Base-by-base conservation (phyloP, 352 stramenopile species). In the Phytophthora podocarpi region DNA sequence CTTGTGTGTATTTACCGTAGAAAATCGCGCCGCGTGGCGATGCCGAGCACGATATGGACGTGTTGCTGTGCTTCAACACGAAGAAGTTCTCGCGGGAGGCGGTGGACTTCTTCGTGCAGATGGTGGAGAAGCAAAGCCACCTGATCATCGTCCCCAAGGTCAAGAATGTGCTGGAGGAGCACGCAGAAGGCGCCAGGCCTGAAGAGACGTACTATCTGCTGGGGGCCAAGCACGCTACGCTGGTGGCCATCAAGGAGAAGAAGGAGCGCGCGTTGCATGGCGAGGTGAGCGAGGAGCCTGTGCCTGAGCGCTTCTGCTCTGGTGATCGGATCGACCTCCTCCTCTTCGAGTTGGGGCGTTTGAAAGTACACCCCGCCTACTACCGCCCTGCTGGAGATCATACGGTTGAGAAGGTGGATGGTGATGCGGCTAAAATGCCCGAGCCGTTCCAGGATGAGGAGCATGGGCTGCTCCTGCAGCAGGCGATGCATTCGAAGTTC, bases 261-360 rank as follows among this genome's bases (percentile, higher is more conserved):
- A 87, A 79, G 32, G 74, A 88, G 51, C 78, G 80, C 18, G 52
- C 60, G 12, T 23, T 80, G 16, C 69, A 83, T 45, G 77, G 73
- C 1, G 55, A 76, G 6, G 70, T 84, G 9, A 72, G 80, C 3
- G 49, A 86, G 9, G 62, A 89, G 26, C 58, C 68, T 23, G 62
- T 73, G 23, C 59, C 64, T 18, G 63, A 91, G 21, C 67, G 59
- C 23, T 87, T 91, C 31, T 69, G 70, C 37, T 95, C 85, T 0
- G 85, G 85, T 41, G 80, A 95, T 47, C 73, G 82, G 35, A 80
- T 95, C 34, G 83, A 95, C 35, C 59, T 95, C 20, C 35, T 95
- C 36, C 67, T 92, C 66, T 95, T 84, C 37, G 80, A 90, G 51
- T 64, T 95, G 10, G 67, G 68, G 24, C 80, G 72, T 21, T 64